Conservation (phyloP, 805 yeast genomes). For the Cephaloascus albidus region DNA sequence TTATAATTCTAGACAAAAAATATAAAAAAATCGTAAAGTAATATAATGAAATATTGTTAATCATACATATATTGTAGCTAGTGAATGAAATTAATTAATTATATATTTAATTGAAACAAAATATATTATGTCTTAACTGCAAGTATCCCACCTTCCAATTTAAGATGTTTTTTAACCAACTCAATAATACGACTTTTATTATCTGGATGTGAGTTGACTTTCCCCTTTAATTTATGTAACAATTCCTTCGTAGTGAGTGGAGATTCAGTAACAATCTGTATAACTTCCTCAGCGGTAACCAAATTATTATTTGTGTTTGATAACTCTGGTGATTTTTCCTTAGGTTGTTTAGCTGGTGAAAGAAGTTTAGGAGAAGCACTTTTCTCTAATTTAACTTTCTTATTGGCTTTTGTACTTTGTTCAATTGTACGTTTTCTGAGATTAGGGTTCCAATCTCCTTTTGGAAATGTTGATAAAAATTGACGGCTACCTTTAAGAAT, state of each 20-base stretch:
- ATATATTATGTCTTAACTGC: slow-evolving; percentile 20
- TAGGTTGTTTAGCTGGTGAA: slow-evolving; percentile 16
- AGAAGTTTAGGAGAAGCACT: slow-evolving; percentile 5
- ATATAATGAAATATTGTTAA: background rate
- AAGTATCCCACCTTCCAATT: slow-evolving; percentile 37
- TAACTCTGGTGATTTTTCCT: slow-evolving; percentile 8
- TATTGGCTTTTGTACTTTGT: slow-evolving; percentile 18
- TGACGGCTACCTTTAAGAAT: slow-evolving; percentile 56
- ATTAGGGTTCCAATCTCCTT: slow-evolving; percentile 78
- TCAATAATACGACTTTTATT: slow-evolving; percentile 52
- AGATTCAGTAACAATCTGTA: slow-evolving; percentile 45
- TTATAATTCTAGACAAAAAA: slow-evolving; percentile 25
- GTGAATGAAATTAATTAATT: background rate
- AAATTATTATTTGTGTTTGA: slow-evolving; percentile 12
- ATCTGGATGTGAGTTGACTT: slow-evolving; percentile 54
- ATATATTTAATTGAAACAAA: background rate
- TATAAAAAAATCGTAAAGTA: too few species aligned
- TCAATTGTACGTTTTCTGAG: slow-evolving; percentile 18
- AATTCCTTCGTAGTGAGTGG: slow-evolving; percentile 57
- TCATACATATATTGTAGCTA: too few species aligned
- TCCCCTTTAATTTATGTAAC: slow-evolving; percentile 48
- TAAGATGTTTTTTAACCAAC: slow-evolving; percentile 48
- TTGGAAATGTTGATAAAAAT: slow-evolving; percentile 58
- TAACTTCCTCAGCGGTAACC: slow-evolving; percentile 67
- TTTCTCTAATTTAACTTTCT: slow-evolving; percentile 28